These are phyloP conservation scores for Rhynchosporium graminicola DNA, from an alignment of 2,329 filamentous ascomycete species.

Conservation along the genomic window DNA sequence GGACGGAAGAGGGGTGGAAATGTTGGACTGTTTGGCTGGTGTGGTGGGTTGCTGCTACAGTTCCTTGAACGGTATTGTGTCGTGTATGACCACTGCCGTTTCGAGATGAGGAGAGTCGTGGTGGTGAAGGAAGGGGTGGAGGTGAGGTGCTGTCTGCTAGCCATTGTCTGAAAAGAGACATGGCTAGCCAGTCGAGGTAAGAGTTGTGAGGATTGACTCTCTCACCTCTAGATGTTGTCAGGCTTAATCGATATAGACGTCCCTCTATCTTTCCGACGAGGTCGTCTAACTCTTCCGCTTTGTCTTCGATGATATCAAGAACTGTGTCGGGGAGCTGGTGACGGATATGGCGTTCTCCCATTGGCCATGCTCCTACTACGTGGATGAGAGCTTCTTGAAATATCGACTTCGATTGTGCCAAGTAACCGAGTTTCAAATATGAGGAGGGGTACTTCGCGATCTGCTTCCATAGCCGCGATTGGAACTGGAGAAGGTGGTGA, in stretches of 20 bases:
- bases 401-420: slow-evolving; percentile 80
- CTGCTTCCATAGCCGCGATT: slow-evolving; percentile 89
- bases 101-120: slow-evolving; percentile 40
- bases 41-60: slow-evolving; percentile 22
- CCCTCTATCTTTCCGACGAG: slow-evolving; percentile 77
- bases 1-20: slow-evolving; percentile 26
- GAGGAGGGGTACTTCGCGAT: slow-evolving; percentile 94
- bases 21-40: slow-evolving; percentile 30
- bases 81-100: slow-evolving; percentile 30
- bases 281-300: slow-evolving; percentile 88
- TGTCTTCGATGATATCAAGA: slow-evolving; percentile 89
- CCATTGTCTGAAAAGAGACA: slow-evolving; percentile 90
- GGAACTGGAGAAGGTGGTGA: slow-evolving; percentile 91
- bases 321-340: slow-evolving; percentile 71
- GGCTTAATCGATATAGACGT: slow-evolving; percentile 76
- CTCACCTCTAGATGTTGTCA: slow-evolving; percentile 76
- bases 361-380: slow-evolving; percentile 92
- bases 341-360: slow-evolving; percentile 74
- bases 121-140: slow-evolving; percentile 52
- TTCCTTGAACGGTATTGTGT: slow-evolving; percentile 24
- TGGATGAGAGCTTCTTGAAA: slow-evolving; percentile 89
- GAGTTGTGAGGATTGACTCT: slow-evolving; percentile 76
- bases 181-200: slow-evolving; percentile 87
- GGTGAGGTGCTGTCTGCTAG: slow-evolving; percentile 86
- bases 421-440: slow-evolving; percentile 86